Conservation (phyloP, 331 rosid species). For the Telfairia occidentalis region DNA sequence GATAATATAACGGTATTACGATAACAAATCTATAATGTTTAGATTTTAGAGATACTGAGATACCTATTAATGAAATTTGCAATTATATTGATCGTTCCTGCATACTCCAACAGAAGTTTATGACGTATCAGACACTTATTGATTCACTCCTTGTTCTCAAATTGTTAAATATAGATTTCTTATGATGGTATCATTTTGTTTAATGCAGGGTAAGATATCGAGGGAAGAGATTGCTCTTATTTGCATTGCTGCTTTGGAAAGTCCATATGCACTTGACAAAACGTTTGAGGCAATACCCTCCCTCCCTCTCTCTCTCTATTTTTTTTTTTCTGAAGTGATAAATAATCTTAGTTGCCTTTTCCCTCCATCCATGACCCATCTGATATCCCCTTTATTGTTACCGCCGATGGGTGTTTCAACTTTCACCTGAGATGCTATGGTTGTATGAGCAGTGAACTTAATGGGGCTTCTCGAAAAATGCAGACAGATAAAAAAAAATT, state of each 20-base stretch:
- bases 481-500: neutral
- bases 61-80: neutral
- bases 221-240: conserved; percentile 77
- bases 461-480: neutral
- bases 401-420: neutral
- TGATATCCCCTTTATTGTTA: neutral
- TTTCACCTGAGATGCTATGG: neutral
- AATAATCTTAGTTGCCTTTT: neutral
- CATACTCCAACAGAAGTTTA: neutral
- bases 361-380: neutral
- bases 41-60: neutral
- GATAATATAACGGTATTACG: conserved; percentile 75
- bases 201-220: conserved; percentile 78
- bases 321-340: neutral
- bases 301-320: neutral
- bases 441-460: neutral
- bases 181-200: neutral
- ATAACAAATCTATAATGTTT: conserved; percentile 10
- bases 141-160: neutral
- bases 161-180: neutral
- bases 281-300: conserved; percentile 65
- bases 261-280: conserved; percentile 58
- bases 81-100: neutral
- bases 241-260: conserved; percentile 72
- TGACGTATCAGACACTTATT: neutral